These are phyloP conservation scores for Delonix regia DNA, from an alignment of 306 rosid genomes.

Conservation along the genomic window DNA sequence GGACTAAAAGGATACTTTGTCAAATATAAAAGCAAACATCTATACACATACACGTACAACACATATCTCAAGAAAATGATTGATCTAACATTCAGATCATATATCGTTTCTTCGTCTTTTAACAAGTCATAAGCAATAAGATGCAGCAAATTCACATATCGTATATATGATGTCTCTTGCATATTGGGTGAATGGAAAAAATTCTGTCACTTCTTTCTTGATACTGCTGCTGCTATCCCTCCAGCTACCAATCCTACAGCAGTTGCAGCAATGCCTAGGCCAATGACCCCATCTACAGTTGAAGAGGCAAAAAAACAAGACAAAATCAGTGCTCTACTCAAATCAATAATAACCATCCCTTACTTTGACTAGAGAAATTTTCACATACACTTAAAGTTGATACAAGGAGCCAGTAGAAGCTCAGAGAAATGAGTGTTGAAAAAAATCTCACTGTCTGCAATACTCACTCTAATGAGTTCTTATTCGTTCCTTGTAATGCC, in stretches of 20 bases:
- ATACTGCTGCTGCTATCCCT: slow-evolving; percentile 77
- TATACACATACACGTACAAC: not conserved
- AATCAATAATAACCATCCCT: slow-evolving; percentile 16
- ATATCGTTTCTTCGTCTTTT: slow-evolving; percentile 18
- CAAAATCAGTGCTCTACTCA: slow-evolving; percentile 31
- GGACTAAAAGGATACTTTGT: not conserved
- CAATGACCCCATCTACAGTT: slow-evolving; percentile 85
- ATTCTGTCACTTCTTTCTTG: slow-evolving; percentile 57
- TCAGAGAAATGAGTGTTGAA: not conserved
- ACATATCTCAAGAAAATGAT: not conserved
- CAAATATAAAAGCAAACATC: not conserved
- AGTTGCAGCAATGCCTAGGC: slow-evolving; percentile 87
- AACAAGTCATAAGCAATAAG: slow-evolving; percentile 3
- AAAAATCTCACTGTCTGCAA: not conserved
- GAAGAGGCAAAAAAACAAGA: not conserved
- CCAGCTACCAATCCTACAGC: slow-evolving; percentile 84
- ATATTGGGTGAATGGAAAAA: slow-evolving; percentile 13
- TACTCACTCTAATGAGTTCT: not conserved
- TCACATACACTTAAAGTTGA: not conserved
- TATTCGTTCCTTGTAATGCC: not conserved
- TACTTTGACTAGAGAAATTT: not conserved
- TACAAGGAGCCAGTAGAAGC: not conserved
- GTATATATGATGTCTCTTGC: slow-evolving; percentile 31
- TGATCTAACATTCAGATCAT: slow-evolving; percentile 1
- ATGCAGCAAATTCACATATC: slow-evolving; percentile 35